Evolutionary conservation across 2,329 filamentous ascomycete species (phyloP).

Genomic region (Pseudogymnoascus sp.): DNA sequence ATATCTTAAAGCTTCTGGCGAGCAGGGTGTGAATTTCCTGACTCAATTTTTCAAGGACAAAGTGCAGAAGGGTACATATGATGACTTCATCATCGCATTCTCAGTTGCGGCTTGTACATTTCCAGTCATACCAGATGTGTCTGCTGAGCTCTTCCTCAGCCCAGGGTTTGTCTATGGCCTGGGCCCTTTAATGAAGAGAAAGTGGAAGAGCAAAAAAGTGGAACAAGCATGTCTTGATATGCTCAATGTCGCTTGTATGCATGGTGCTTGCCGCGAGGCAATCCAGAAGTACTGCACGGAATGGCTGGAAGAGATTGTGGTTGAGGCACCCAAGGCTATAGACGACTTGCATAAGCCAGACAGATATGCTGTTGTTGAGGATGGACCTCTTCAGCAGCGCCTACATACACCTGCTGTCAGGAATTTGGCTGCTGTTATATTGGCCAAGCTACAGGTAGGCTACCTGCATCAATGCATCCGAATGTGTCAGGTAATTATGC

Average conservation of each 20-base stretch:
- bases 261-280: slow-evolving; percentile 70
- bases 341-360: slow-evolving; percentile 23
- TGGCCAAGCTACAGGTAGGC: slow-evolving; percentile 62
- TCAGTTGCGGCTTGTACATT: slow-evolving; percentile 87
- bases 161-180: slow-evolving; percentile 78
- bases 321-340: slow-evolving; percentile 53
- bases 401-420: slow-evolving; percentile 53
- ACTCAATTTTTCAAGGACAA: slow-evolving; percentile 66
- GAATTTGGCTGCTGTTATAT: slow-evolving; percentile 62
- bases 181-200: slow-evolving; percentile 66
- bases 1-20: slow-evolving; percentile 68
- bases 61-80: slow-evolving; percentile 66
- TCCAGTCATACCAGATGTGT: slow-evolving; percentile 70
- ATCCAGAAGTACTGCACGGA: slow-evolving; percentile 77
- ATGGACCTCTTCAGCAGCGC: slow-evolving; percentile 26
- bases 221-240: slow-evolving; percentile 83
- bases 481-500: slow-evolving; percentile 22
- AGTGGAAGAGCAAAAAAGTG: slow-evolving; percentile 76
- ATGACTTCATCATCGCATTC: slow-evolving; percentile 85
- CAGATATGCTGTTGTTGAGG: slow-evolving; percentile 19
- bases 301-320: slow-evolving; percentile 77
- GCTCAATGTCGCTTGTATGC: slow-evolving; percentile 85
- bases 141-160: slow-evolving; percentile 72
- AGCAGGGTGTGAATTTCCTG: slow-evolving; percentile 62
- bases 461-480: slow-evolving; percentile 22